These are phyloP conservation scores for Posidonia oceanica DNA, from an alignment of 116 monocot genomes.

Conservation along the genomic window DNA sequence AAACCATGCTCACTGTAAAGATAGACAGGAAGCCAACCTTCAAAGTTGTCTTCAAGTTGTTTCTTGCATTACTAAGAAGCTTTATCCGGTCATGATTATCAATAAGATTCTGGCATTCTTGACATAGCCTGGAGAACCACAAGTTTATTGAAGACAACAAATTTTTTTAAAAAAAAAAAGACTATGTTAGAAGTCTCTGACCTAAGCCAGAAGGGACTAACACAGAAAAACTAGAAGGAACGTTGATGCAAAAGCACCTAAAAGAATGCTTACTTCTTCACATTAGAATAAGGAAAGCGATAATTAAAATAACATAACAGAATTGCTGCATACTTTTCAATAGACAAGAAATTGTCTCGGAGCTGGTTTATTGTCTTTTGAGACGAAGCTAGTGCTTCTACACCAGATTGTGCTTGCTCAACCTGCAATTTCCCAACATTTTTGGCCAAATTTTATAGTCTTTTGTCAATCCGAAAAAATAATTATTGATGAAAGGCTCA, in stretches of 20 bases:
- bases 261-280: not conserved
- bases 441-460: not conserved
- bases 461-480: no score
- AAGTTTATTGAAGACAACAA: not conserved
- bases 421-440: constrained; percentile 33
- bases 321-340: constrained; percentile 59
- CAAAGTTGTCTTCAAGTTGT: constrained; percentile 93
- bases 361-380: constrained; percentile 82
- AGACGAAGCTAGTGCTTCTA: constrained; percentile 73
- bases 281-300: not conserved
- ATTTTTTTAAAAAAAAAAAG: not conserved
- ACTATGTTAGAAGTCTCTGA: not conserved
- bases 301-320: not conserved
- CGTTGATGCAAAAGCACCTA: not conserved
- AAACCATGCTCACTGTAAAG: constrained; percentile 12
- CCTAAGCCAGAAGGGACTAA: not conserved
- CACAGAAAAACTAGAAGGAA: not conserved
- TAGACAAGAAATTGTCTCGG: constrained; percentile 71
- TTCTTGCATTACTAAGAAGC: constrained; percentile 96
- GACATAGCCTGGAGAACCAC: constrained; percentile 61
- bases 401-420: constrained; percentile 85
- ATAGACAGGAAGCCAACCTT: constrained; percentile 39
- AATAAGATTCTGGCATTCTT: constrained; percentile 94
- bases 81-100: constrained; percentile 97
- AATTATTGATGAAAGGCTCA: no score